Conservation (phyloP, 2,329 filamentous ascomycete genomes). For the Dactylellina cionopaga region DNA sequence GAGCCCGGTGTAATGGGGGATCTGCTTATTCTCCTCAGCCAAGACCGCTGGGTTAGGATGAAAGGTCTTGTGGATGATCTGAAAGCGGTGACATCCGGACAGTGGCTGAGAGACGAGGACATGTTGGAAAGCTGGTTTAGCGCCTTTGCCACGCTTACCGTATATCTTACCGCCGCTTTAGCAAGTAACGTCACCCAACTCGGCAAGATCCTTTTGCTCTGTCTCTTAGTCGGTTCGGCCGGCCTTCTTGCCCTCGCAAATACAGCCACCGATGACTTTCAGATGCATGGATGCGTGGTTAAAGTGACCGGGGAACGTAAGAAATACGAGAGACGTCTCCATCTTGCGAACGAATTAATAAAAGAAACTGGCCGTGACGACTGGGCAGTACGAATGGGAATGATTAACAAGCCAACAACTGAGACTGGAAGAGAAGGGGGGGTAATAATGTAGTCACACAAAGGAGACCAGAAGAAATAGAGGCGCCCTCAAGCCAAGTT, state of each 20-base stretch:
- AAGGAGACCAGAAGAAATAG: no score
- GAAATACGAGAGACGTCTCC: conserved; percentile 59
- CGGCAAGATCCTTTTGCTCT: conserved; percentile 66
- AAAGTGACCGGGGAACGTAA: conserved; percentile 56
- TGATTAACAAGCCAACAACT: no score
- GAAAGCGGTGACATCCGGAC: conserved; percentile 69
- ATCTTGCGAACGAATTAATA: conserved; percentile 61
- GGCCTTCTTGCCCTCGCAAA: conserved; percentile 69
- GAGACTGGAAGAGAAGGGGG: no score
- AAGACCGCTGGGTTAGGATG: conserved; percentile 66
- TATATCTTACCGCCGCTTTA: conserved; percentile 69
- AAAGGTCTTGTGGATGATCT: conserved; percentile 68
- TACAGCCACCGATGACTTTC: conserved; percentile 63
- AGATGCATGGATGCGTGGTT: conserved; percentile 67
- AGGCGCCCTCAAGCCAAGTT: no score
- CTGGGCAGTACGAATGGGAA: conserved; percentile 61
- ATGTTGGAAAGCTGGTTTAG: conserved; percentile 66
- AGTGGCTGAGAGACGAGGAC: conserved; percentile 68
- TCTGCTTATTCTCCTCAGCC: conserved; percentile 67
- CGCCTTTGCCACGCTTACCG: conserved; percentile 67
- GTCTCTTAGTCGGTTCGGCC: conserved; percentile 66
- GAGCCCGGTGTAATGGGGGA: conserved; percentile 62
- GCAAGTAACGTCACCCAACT: conserved; percentile 68
- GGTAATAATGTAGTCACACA: no score
- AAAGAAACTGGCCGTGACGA: conserved; percentile 58